Evolutionary conservation across 2,329 filamentous ascomycete genomes (phyloP).

Genomic region (Trichoderma sp.): DNA sequence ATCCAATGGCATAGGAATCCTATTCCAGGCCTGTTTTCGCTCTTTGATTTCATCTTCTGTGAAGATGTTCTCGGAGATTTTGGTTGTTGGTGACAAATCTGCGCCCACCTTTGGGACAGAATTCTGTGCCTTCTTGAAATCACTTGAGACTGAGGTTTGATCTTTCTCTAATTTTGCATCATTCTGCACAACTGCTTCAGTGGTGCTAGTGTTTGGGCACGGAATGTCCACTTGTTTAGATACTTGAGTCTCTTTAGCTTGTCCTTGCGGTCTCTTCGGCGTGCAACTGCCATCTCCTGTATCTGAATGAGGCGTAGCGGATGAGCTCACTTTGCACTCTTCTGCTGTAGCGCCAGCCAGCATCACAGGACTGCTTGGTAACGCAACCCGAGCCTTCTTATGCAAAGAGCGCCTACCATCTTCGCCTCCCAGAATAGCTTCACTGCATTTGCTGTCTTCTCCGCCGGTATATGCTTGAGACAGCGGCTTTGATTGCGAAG

Average conservation of each 20-base stretch:
- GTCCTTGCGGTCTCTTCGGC: background rate
- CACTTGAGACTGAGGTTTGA: background rate
- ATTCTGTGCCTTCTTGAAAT: background rate
- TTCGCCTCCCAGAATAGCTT: constrained; percentile 18
- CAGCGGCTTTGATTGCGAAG: constrained; percentile 31
- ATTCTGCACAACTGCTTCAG: too few species aligned
- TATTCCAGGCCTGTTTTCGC: constrained; percentile 35
- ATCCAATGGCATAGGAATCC: constrained; percentile 35
- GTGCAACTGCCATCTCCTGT: background rate
- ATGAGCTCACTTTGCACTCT: background rate
- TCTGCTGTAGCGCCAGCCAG: background rate
- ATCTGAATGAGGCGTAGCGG: background rate
- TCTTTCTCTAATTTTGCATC: background rate
- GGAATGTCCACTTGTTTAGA: background rate
- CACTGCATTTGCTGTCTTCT: background rate
- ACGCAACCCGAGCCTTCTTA: constrained; percentile 24
- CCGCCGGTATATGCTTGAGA: constrained; percentile 29
- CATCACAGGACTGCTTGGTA: constrained; percentile 17
- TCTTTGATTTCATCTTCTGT: constrained; percentile 34
- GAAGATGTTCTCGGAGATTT: constrained; percentile 23
- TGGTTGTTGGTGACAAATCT: background rate
- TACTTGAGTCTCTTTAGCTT: background rate
- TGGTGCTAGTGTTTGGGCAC: background rate
- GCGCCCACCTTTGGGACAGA: background rate
- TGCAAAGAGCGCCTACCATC: constrained; percentile 7